Conservation (phyloP, 495 filamentous ascomycete species). For the Podospora pseudoanserina region DNA sequence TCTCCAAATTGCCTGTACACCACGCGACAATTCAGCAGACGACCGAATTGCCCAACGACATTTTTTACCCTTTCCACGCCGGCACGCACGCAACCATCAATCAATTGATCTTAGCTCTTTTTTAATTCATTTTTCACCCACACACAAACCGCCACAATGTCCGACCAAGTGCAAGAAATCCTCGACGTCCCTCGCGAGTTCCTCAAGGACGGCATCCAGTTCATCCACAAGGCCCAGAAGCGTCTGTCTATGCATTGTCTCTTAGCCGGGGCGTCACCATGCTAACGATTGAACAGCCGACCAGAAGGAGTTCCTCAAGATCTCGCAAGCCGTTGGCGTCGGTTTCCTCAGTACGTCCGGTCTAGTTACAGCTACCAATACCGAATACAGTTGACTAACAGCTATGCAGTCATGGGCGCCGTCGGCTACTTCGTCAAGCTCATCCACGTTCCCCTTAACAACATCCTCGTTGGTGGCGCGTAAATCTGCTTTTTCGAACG, state of each 20-base stretch:
- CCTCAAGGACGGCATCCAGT: slow-evolving; percentile 73
- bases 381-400: slow-evolving; percentile 1
- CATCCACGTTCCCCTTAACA: slow-evolving; percentile 49
- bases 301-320: slow-evolving; percentile 85
- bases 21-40: slow-evolving; percentile 17
- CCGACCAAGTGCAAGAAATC: slow-evolving; percentile 74
- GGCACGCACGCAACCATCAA: neutral
- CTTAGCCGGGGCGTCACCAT: slow-evolving; percentile 15
- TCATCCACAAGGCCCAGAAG: slow-evolving; percentile 82
- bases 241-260: slow-evolving; percentile 47
- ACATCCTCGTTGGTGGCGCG: slow-evolving; percentile 46
- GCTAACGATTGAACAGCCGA: slow-evolving; percentile 51
- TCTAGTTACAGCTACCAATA: neutral
- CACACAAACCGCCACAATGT: slow-evolving; percentile 45
- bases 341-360: slow-evolving; percentile 33
- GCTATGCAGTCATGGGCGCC: slow-evolving; percentile 31
- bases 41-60: slow-evolving; percentile 9
- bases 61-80: slow-evolving; percentile 1
- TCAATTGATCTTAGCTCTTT: neutral
- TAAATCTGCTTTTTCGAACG: slow-evolving; percentile 20
- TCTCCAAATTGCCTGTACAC: neutral
- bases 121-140: slow-evolving; percentile 7
- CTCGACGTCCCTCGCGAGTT: slow-evolving; percentile 81
- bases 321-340: slow-evolving; percentile 91
- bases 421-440: slow-evolving; percentile 95